Evolutionary conservation across 805 yeast genomes (phyloP).

Genomic region (Candida maris): DNA sequence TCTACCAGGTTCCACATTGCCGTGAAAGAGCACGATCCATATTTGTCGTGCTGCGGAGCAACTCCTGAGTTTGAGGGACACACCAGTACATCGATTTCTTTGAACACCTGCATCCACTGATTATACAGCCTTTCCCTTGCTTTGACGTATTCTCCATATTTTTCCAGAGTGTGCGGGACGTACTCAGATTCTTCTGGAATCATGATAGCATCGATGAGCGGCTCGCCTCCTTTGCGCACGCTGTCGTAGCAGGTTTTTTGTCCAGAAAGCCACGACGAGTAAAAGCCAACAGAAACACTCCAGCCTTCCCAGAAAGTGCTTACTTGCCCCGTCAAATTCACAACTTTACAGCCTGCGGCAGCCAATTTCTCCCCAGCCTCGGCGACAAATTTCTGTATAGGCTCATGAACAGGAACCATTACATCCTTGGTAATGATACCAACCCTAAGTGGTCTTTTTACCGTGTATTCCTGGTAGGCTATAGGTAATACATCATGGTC

Average conservation of each 20-base stretch:
- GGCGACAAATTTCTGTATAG: neutral
- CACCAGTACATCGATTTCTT: constrained; percentile 14
- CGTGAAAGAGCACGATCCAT: constrained; percentile 18
- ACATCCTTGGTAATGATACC: neutral
- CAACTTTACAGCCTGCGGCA: neutral
- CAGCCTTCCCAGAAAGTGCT: constrained; percentile 1
- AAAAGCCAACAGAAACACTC: neutral
- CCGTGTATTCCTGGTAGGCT: neutral
- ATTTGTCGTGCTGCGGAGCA: constrained; percentile 20
- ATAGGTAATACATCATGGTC: neutral
- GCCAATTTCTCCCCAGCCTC: neutral
- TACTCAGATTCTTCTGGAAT: neutral
- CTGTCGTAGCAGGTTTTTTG: neutral
- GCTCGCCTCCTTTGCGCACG: neutral
- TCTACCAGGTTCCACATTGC: constrained; percentile 17
- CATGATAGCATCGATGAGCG: neutral
- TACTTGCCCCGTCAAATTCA: neutral
- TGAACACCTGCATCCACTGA: constrained; percentile 1
- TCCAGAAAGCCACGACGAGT: neutral
- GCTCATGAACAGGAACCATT: constrained; percentile 1
- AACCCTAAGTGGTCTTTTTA: neutral
- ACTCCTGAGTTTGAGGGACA: constrained; percentile 15
- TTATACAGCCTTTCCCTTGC: neutral
- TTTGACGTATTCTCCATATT: neutral
- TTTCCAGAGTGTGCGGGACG: neutral